Evolutionary conservation across 192 early-diverging fungal genomes (phyloP).

Genomic region (Podila verticillata): DNA sequence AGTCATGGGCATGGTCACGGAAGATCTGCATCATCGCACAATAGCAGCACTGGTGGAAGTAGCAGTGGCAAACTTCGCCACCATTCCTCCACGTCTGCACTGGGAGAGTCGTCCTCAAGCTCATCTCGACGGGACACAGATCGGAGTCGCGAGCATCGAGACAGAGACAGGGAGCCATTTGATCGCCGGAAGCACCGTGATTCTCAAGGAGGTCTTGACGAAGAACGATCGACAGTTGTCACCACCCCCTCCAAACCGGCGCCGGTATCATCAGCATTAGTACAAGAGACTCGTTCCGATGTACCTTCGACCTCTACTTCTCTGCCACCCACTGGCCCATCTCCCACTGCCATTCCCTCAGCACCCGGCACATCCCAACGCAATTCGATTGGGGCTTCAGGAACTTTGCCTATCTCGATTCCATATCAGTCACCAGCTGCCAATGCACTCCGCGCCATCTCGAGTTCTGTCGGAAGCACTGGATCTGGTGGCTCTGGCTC

Average conservation of each 20-base stretch:
- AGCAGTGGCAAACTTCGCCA: slow-evolving; percentile 39
- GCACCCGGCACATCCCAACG: slow-evolving; percentile 8
- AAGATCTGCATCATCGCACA: slow-evolving; percentile 32
- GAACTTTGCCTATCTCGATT: slow-evolving; percentile 32
- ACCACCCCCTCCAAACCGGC: not conserved
- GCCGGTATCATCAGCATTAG: not conserved
- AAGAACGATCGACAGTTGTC: not conserved
- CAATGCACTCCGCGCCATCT: slow-evolving; percentile 41
- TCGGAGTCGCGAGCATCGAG: slow-evolving; percentile 4
- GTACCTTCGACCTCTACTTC: too few species aligned
- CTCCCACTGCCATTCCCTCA: not conserved
- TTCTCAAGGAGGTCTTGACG: not conserved
- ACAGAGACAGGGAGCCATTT: slow-evolving; percentile 8
- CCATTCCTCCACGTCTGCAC: slow-evolving; percentile 29
- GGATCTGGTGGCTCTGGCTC: slow-evolving; percentile 48
- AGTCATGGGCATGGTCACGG: slow-evolving; percentile 24
- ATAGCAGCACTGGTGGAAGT: slow-evolving; percentile 24
- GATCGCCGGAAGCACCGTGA: slow-evolving; percentile 27
- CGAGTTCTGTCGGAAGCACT: slow-evolving; percentile 47
- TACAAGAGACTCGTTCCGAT: too few species aligned
- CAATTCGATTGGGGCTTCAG: slow-evolving; percentile 5
- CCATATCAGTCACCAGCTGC: slow-evolving; percentile 42
- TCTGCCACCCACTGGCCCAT: slow-evolving; percentile 18
- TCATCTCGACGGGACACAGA: slow-evolving; percentile 35
- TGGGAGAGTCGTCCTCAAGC: slow-evolving; percentile 22